Base-by-base conservation (phyloP, 1,139 yeast genomes). In the Kodamaea arcana region DNA sequence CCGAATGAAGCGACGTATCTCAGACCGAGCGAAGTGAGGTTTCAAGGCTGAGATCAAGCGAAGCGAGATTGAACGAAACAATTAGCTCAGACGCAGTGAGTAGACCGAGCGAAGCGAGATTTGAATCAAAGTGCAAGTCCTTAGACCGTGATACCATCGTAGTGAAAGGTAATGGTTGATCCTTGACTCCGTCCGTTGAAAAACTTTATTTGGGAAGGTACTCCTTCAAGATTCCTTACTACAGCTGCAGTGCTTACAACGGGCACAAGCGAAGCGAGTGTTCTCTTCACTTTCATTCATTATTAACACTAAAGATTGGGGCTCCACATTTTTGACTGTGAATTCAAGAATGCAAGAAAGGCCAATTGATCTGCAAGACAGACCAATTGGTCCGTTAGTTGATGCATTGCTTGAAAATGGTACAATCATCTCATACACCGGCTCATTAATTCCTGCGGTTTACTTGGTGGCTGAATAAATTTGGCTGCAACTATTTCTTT, bases 341-440 rank as follows among this genome's bases (percentile, higher is more conserved):
- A 92, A 92, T 56, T 82, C 87, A 29, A 78, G 99, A 61, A 92
- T 92, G 98, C 95, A 92, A 62, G 94, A 90, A 58, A 77, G 99
- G n/a, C n/a, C n/a, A n/a, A n/a, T n/a, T n/a, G n/a, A n/a, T n/a
- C n/a, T n/a, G n/a, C n/a, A n/a, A n/a, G n/a, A n/a, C n/a, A n/a
- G n/a, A 52, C 99, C 99, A 21, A 87, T 87, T 50, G 97, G 96
- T 20, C 97, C 98, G 4, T 72, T 92, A 39, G 97, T 92, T 11
- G 95, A 88, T 46, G 95, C 99, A 3, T 71, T 92, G 45, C 72
- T 81, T 39, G 61, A 75, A 7, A 92, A 90, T 50, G 97, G 98
- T 26, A 78, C 90, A 4, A 55, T 65, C 10, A 76, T 92, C 36
- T 78, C 76, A 20, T 92, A 86, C 54, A 60, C 80, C 46, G 87